Conservation (phyloP, 164 flowering plant species). For the Magnolia officinalis region DNA sequence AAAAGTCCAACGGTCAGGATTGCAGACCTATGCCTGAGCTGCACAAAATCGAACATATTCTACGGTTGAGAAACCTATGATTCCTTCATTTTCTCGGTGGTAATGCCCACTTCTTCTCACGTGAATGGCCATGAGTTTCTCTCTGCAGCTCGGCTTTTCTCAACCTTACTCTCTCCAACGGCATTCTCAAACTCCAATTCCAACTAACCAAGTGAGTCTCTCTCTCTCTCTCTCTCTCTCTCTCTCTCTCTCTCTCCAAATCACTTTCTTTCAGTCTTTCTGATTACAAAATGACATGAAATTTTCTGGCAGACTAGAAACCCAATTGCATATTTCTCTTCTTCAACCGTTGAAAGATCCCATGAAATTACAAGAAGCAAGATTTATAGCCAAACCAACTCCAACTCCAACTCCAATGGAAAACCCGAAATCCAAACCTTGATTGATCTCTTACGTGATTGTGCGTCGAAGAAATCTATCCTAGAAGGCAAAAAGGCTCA, state of each 20-base stretch:
- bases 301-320: slow-evolving; percentile 16
- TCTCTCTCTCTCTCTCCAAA: neutral
- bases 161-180: neutral
- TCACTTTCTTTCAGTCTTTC: too few species aligned
- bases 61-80: too few species aligned
- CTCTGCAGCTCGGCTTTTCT: neutral
- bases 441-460: slow-evolving; percentile 38
- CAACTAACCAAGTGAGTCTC: neutral
- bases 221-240: neutral
- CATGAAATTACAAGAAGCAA: slow-evolving; percentile 4
- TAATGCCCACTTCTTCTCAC: too few species aligned
- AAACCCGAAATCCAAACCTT: slow-evolving; percentile 18
- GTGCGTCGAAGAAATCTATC: slow-evolving; percentile 26
- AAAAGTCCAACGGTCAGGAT: too few species aligned
- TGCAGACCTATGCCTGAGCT: too few species aligned
- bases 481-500: slow-evolving; percentile 41
- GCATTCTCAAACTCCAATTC: neutral
- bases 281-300: neutral
- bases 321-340: slow-evolving; percentile 13
- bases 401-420: slow-evolving; percentile 1
- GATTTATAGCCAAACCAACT: slow-evolving; percentile 1
- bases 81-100: too few species aligned
- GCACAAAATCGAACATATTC: too few species aligned
- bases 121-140: neutral
- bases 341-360: slow-evolving; percentile 7